Evolutionary conservation across 306 rosid genomes (phyloP).

Genomic region (Mimosa pudica): DNA sequence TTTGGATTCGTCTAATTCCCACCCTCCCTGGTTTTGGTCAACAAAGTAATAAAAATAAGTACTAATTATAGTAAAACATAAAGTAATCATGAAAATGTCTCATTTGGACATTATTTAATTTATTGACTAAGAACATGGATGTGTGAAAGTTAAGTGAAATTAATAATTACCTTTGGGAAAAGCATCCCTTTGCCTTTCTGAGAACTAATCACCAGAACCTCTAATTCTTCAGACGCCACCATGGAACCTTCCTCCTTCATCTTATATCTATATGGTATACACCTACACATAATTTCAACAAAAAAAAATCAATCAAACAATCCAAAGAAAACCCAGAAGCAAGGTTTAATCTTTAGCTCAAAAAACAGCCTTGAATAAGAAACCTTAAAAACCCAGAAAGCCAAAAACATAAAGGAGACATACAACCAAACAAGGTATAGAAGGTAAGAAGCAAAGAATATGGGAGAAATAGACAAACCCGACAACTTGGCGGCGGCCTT

Average conservation of each 20-base stretch:
- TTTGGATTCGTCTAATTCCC: conserved; percentile 85
- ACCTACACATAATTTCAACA: conserved; percentile 47
- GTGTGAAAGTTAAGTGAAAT: not conserved
- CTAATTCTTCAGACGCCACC: conserved; percentile 46
- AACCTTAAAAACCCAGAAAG: not conserved
- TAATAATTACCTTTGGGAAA: conserved; percentile 72
- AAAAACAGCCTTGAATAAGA: not conserved
- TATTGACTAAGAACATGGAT: conserved; percentile 1
- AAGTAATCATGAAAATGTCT: not conserved
- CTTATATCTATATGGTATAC: conserved; percentile 82
- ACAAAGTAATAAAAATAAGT: not conserved
- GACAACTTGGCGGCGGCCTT: conserved; percentile 87
- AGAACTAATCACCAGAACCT: conserved; percentile 81
- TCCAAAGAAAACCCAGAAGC: not conserved
- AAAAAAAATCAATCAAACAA: not conserved
- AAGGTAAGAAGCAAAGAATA: not conserved
- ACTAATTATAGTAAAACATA: not conserved
- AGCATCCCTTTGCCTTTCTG: conserved; percentile 80
- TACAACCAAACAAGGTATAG: not conserved
- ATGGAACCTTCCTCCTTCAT: conserved; percentile 31
- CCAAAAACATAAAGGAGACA: not conserved
- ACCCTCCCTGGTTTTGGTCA: conserved; percentile 67
- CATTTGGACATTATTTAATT: conserved; percentile 9
- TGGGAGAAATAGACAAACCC: conserved; percentile 55
- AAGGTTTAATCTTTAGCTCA: not conserved